phyloP scores from a whole-genome alignment of 306 rosid species.

The barrel medic (Medicago truncatula) region MtrunA17r5.0-ANR NC_053045.1:36745001-36745500 shows the following conservation, averaged over 20 bases:
- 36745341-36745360: no score
- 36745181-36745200: not conserved
- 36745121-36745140: conserved; percentile 31
- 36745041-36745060: conserved; percentile 17
- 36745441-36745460: no score
- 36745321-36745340: no score
- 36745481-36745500: no score
- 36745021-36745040: not conserved
- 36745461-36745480: no score
- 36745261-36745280: conserved; percentile 34
- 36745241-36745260: not conserved
- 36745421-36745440: no score
- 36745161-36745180: conserved; percentile 26
- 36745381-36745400: no score
- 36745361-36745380: no score
- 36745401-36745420: no score
- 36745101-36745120: conserved; percentile 30
- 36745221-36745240: not conserved
- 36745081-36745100: conserved; percentile 27
- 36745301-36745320: no score
- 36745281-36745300: not conserved
- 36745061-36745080: conserved; percentile 36
- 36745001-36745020: not conserved
- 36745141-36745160: not conserved
- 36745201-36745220: not conserved